Conservation (phyloP, 331 rosid species). For the Quercus lobata region DNA sequence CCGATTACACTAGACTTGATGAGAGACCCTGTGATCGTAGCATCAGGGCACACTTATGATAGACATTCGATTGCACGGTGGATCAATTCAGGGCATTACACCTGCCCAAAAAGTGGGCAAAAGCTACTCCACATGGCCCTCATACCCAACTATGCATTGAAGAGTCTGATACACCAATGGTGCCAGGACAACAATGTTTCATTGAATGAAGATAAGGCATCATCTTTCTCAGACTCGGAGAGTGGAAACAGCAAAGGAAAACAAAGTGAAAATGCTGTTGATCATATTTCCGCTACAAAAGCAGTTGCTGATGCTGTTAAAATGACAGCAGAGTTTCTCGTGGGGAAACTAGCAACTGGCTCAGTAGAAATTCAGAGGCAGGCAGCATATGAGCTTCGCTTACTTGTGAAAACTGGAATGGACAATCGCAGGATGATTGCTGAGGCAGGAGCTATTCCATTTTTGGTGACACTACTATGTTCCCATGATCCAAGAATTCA, state of each 20-base stretch:
- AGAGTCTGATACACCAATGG: conserved; percentile 83
- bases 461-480: conserved; percentile 58
- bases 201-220: conserved; percentile 26
- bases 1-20: conserved; percentile 85
- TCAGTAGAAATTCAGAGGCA: conserved; percentile 77
- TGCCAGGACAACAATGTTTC: conserved; percentile 55
- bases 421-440: conserved; percentile 70
- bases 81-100: conserved; percentile 90
- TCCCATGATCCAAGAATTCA: conserved; percentile 77
- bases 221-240: conserved; percentile 27
- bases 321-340: conserved; percentile 94
- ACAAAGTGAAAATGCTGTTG: conserved; percentile 30
- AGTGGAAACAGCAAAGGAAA: conserved; percentile 35
- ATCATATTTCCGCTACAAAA: conserved; percentile 68
- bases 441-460: conserved; percentile 94
- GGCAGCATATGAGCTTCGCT: conserved; percentile 85
- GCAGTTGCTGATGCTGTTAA: conserved; percentile 70
- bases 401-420: conserved; percentile 83
- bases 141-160: conserved; percentile 83
- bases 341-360: conserved; percentile 94
- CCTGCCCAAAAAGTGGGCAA: conserved; percentile 91
- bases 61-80: conserved; percentile 74
- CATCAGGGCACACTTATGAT: conserved; percentile 82
- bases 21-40: conserved; percentile 51
- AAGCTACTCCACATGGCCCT: conserved; percentile 86